Percentiles rank a stretch among this genome's conserved stretches.
phyloP scores from a whole-genome alignment of 2,329 filamentous ascomycete genomes.

The Apiospora phragmitis region DNA sequence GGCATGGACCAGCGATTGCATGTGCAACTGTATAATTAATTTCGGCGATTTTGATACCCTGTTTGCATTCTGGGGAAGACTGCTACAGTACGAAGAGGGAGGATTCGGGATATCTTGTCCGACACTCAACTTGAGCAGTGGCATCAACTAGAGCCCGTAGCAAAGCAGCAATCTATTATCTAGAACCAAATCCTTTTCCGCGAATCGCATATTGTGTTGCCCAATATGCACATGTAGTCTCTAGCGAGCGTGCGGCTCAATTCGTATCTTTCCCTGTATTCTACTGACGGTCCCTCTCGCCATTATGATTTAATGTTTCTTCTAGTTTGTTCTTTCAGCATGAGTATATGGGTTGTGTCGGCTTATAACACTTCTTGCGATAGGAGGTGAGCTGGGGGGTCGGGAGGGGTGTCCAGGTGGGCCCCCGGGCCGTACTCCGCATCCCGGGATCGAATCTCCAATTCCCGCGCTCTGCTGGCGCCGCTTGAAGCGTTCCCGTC shows the following conservation, averaged over 20 bases:
- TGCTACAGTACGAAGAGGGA: background rate
- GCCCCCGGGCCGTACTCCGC: background rate
- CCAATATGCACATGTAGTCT: too few species aligned
- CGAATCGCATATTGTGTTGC: background rate
- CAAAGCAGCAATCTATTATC: background rate
- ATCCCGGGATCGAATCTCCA: slow-evolving; percentile 5
- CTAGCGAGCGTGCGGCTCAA: background rate
- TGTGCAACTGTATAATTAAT: background rate
- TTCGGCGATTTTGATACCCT: background rate
- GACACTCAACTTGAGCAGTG: background rate
- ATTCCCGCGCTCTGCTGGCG: background rate
- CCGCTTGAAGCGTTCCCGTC: background rate
- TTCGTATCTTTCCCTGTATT: background rate
- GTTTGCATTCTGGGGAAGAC: background rate
- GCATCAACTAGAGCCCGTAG: background rate
- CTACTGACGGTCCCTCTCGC: background rate
- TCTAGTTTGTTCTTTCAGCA: background rate
- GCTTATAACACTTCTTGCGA: too few species aligned
- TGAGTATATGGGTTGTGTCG: background rate
- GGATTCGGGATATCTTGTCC: too few species aligned
- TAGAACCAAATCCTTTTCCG: background rate
- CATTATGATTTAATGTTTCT: background rate
- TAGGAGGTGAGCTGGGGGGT: background rate
- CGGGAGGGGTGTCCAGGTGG: background rate
- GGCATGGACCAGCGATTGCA: background rate